phyloP scores from a whole-genome alignment of 441 rosid species.

The Viola pubescens region DNA sequence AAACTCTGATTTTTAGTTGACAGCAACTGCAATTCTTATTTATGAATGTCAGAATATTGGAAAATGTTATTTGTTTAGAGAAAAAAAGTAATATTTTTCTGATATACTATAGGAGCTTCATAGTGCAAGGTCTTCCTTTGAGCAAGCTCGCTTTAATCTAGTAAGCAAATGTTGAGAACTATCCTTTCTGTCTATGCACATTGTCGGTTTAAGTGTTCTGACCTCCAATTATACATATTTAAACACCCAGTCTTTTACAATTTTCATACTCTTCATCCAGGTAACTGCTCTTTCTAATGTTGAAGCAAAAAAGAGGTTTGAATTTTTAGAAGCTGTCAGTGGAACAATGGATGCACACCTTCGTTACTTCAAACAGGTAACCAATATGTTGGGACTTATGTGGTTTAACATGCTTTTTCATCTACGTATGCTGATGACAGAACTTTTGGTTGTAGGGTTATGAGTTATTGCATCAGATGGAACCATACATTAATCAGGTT shows the following conservation, averaged over 20 bases:
- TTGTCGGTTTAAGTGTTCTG: neutral
- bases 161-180: constrained; percentile 33
- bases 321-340: constrained; percentile 95
- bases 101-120: constrained; percentile 74
- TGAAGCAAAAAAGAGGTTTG: constrained; percentile 97
- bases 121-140: constrained; percentile 79
- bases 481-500: constrained; percentile 97
- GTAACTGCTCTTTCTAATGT: constrained; percentile 90
- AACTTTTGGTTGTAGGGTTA: constrained; percentile 57
- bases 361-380: constrained; percentile 92
- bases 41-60: constrained; percentile 10
- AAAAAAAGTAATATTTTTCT: constrained; percentile 14
- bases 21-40: constrained; percentile 7
- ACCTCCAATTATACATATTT: constrained; percentile 1
- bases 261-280: constrained; percentile 30
- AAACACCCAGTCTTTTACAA: constrained; percentile 6
- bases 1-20: constrained; percentile 6
- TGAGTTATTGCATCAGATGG: constrained; percentile 98
- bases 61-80: constrained; percentile 7
- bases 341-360: constrained; percentile 99
- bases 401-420: constrained; percentile 8
- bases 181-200: neutral
- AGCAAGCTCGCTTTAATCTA: constrained; percentile 90
- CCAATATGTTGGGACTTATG: constrained; percentile 11
- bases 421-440: constrained; percentile 18